A percentile compares a stretch with the other conserved stretches of the same genome.
phyloP scores from a whole-genome alignment of 2,329 filamentous ascomycete species.

The Colletotrichum truncatum region DNA sequence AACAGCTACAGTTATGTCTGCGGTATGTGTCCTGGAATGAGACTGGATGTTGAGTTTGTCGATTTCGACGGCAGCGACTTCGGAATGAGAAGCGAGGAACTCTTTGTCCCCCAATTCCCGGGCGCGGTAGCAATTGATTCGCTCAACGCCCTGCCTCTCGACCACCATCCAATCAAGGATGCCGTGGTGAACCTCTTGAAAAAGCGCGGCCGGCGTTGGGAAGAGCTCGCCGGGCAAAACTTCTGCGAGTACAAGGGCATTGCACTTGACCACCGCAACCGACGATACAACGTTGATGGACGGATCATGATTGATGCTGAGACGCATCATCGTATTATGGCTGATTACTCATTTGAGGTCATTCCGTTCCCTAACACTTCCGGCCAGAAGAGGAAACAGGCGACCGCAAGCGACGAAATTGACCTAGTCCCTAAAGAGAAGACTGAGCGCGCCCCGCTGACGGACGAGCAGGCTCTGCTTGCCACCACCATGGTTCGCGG shows the following conservation, averaged over 20 bases:
- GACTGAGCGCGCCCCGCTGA: conserved; percentile 35
- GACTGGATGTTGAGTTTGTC: conserved; percentile 42
- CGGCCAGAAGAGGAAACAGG: conserved; percentile 29
- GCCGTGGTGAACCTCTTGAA: conserved; percentile 43
- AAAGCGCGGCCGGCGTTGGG: conserved; percentile 53
- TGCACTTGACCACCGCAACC: conserved; percentile 36
- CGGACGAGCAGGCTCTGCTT: conserved; percentile 50
- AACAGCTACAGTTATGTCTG: conserved; percentile 45
- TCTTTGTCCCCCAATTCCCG: conserved; percentile 49
- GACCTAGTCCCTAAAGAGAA: conserved; percentile 35
- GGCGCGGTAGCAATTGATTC: conserved; percentile 53
- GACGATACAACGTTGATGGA: conserved; percentile 79
- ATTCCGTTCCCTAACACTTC: conserved; percentile 29
- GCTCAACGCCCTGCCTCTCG: conserved; percentile 53
- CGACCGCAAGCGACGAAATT: conserved; percentile 29
- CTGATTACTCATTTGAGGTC: conserved; percentile 76
- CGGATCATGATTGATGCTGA: conserved; percentile 89
- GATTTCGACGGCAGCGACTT: conserved; percentile 59
- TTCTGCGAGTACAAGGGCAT: conserved; percentile 56
- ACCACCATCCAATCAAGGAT: conserved; percentile 50
- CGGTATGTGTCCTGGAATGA: conserved; percentile 41
- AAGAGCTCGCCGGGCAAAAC: conserved; percentile 53
- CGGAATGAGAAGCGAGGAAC: conserved; percentile 45
- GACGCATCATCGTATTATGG: conserved; percentile 83
- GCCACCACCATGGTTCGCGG: conserved; percentile 58